A percentile compares a stretch with the other conserved stretches of the same genome.
Evolutionary conservation across 371 early-diverging fungal genomes (phyloP).

Genomic region (Rhizopus stolonifer): DNA sequence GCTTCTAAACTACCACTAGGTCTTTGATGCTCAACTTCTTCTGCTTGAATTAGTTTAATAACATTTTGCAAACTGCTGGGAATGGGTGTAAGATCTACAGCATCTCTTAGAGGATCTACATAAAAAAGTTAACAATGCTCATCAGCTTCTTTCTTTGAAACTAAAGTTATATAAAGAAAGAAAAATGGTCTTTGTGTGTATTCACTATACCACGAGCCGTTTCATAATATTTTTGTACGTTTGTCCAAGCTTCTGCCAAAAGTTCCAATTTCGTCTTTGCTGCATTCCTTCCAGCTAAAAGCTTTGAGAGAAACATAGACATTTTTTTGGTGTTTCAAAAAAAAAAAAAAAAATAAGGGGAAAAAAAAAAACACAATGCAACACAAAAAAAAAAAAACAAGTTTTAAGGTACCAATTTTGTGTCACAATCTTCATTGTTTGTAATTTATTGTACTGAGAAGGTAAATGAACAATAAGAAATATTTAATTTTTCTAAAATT

Average conservation of each 20-base stretch:
- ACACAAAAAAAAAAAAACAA: slow-evolving; percentile 6
- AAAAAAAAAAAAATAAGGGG: slow-evolving; percentile 2
- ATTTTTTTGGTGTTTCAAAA: slow-evolving; percentile 7
- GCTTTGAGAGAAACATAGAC: slow-evolving; percentile 52
- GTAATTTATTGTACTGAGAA: too few relatives aligned
- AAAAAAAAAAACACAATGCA: slow-evolving; percentile 3
- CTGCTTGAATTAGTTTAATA: slow-evolving; percentile 49
- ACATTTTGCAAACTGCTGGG: slow-evolving; percentile 45
- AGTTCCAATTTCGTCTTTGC: slow-evolving; percentile 45
- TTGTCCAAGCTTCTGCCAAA: slow-evolving; percentile 48
- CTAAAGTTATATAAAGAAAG: slow-evolving; percentile 7
- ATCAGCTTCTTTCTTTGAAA: too few relatives aligned
- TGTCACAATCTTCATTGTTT: too few relatives aligned
- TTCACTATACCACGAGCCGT: slow-evolving; percentile 41
- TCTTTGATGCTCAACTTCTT: slow-evolving; percentile 48
- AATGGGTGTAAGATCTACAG: slow-evolving; percentile 52
- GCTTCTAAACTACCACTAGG: slow-evolving; percentile 48
- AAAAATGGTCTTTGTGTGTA: neutral
- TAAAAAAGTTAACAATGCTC: too few relatives aligned
- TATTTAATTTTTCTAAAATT: too few relatives aligned
- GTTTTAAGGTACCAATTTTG: too few relatives aligned
- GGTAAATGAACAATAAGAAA: too few relatives aligned
- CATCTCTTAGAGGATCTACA: slow-evolving; percentile 50
- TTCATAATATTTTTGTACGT: slow-evolving; percentile 52
- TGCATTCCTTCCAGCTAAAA: slow-evolving; percentile 47